Evolutionary conservation across 768 basidiomycete species (phyloP).

Genomic region (Vararia minispora): DNA sequence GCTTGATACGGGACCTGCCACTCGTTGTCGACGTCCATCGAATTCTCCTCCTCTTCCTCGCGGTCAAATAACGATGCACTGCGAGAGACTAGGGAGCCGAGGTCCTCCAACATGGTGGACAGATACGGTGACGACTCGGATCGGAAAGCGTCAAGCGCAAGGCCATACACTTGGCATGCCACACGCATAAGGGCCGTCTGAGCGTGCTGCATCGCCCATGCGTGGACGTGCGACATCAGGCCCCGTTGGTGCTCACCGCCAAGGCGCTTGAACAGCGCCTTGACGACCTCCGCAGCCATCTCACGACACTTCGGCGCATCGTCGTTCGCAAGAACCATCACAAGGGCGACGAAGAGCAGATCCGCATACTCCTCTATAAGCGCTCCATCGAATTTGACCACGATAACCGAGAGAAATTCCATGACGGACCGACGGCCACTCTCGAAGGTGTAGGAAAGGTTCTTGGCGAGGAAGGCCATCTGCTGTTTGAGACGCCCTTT

Average conservation of each 20-base stretch:
- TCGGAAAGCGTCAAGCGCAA: conserved; percentile 62
- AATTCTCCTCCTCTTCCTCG: conserved; percentile 32
- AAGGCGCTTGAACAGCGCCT: conserved; percentile 59
- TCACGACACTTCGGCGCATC: conserved; percentile 82
- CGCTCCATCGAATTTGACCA: conserved; percentile 71
- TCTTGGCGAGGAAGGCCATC: conserved; percentile 87
- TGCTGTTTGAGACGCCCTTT: conserved; percentile 79
- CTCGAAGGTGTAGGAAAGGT: conserved; percentile 83
- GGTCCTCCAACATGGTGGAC: conserved; percentile 41
- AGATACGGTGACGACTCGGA: conserved; percentile 34
- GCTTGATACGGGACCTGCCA: conserved; percentile 84
- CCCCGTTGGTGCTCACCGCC: conserved; percentile 43
- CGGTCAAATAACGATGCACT: conserved; percentile 32
- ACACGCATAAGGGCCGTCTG: conserved; percentile 59
- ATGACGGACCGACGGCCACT: conserved; percentile 89
- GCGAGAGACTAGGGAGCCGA: conserved; percentile 35
- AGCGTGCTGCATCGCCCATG: conserved; percentile 60
- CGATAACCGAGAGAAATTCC: conserved; percentile 77
- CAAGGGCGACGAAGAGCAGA: conserved; percentile 81
- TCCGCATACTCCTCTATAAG: conserved; percentile 76
- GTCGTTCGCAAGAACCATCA: conserved; percentile 92
- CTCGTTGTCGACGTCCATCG: conserved; percentile 46
- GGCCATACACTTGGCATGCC: conserved; percentile 72
- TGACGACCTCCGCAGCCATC: conserved; percentile 78
- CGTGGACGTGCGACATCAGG: conserved; percentile 61